Conservation (phyloP, 2,329 filamentous ascomycete genomes). For the Pyrenochaeta sp. region DNA sequence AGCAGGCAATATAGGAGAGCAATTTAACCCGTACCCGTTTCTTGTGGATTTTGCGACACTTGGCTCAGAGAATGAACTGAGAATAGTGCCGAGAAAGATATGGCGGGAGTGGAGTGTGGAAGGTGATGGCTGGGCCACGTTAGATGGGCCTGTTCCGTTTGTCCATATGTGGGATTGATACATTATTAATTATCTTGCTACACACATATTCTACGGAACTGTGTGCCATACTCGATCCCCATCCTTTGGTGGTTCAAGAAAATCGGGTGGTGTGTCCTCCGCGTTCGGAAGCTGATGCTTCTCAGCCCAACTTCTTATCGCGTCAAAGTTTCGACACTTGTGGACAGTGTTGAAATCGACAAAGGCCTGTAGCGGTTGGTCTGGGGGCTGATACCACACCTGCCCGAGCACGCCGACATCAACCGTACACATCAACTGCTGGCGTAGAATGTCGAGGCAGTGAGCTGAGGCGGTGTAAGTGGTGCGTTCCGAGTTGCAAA, state of each 20-base stretch:
- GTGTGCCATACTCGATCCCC: constrained; percentile 41
- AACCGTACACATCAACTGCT: constrained; percentile 70
- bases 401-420: constrained; percentile 69
- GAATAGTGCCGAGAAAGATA: constrained; percentile 12
- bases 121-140: constrained; percentile 16
- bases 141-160: neutral
- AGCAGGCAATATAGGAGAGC: neutral
- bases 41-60: constrained; percentile 22
- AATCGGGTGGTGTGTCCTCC: constrained; percentile 45
- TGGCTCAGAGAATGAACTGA: constrained; percentile 1
- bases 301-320: constrained; percentile 63
- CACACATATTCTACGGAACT: neutral
- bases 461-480: constrained; percentile 50
- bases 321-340: constrained; percentile 66
- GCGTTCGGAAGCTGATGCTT: constrained; percentile 57
- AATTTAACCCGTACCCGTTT: constrained; percentile 2
- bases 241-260: constrained; percentile 50
- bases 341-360: constrained; percentile 70
- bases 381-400: constrained; percentile 64
- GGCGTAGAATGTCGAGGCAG: constrained; percentile 69
- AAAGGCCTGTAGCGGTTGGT: constrained; percentile 60
- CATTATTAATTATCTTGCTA: no score
- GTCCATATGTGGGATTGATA: no score
- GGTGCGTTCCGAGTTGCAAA: neutral
- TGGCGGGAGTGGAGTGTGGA: constrained; percentile 21